Conservation (phyloP, 371 early-diverging fungal species). For the Lichtheimia corymbifera region DNA sequence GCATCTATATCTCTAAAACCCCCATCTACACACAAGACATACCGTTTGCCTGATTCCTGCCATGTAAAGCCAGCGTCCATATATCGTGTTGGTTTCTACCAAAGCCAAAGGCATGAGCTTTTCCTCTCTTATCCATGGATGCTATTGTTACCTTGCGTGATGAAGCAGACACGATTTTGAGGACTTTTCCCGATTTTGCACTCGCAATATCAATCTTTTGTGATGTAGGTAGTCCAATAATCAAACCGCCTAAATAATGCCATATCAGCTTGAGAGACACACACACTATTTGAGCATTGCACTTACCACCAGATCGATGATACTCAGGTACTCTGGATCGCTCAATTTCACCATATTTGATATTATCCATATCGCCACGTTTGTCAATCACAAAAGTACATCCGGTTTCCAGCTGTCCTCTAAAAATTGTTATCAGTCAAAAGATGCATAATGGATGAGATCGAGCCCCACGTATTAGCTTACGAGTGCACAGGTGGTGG, state of each 20-base stretch:
- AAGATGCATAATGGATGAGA: background rate
- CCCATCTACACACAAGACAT: constrained; percentile 27
- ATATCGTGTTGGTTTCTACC: constrained; percentile 24
- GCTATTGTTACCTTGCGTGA: constrained; percentile 9
- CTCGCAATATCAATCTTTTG: constrained; percentile 29
- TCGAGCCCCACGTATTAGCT: background rate
- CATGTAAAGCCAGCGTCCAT: constrained; percentile 36
- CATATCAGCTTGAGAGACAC: background rate
- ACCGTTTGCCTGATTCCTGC: constrained; percentile 31
- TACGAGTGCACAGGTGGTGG: constrained; percentile 10
- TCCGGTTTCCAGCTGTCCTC: constrained; percentile 27
- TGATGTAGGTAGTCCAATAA: constrained; percentile 31
- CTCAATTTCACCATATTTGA: constrained; percentile 42
- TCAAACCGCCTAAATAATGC: constrained; percentile 27
- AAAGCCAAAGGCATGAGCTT: background rate
- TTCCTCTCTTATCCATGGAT: constrained; percentile 13
- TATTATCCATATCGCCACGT: constrained; percentile 43
- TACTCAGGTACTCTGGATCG: constrained; percentile 37
- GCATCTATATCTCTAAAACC: background rate
- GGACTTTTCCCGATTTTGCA: constrained; percentile 22
- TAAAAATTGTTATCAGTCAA: background rate
- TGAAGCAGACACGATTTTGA: constrained; percentile 7
- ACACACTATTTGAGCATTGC: background rate
- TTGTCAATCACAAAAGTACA: constrained; percentile 33
- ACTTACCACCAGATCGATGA: constrained; percentile 38